Evolutionary conservation across 1,139 yeast species (phyloP), one percentile per base, ranked within the genome.

Genomic region (Pichia sp.): DNA sequence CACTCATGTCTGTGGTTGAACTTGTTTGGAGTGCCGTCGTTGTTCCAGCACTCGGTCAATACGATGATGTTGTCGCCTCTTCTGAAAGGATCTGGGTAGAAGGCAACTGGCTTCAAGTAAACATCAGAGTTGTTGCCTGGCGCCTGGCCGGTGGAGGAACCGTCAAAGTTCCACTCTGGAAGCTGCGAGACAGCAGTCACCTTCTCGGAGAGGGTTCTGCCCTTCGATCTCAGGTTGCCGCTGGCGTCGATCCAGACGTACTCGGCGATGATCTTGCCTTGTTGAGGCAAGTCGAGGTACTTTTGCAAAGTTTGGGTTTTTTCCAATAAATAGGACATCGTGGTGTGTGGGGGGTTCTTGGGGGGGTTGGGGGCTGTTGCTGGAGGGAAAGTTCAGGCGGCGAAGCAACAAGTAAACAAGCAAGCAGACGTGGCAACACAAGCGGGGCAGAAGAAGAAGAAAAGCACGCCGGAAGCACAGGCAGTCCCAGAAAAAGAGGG

Each of bases 131-230:
- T 93, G 73, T 88, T 85, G 65, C 99, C 99, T 68, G 98, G 97
- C 57, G 99, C 99, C 79, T 93, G 99, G 63, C 90, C 93, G 53
- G 99, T 93, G 38, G 98, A 91, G 49, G 98, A 92, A 75, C 99
- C 99, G 73, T 93, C 99, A 69, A 93, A 93, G 82, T 93, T 93
- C 99, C 99, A 93, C 75, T 92, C 97, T 64, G 98, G 97, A 65
- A 93, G 80, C 69, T 93, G 96, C 61, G 88, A 95, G 55, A 89
- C 79, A 47, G 86, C 77, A 50, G 81, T 69, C 57, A 95, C 89
- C 68, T 76, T 79, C 75, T 84, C 82, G 68, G 67, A 67, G 64
- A 93, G 78, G 57, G 98, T 93, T 76, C 85, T 88, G 76, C 96
- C 90, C 79, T 93, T 93, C 61, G 98, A 90, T 78, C 99, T 89